Conservation (phyloP, 192 early-diverging fungal species). For the Coemansia sp. region DNA sequence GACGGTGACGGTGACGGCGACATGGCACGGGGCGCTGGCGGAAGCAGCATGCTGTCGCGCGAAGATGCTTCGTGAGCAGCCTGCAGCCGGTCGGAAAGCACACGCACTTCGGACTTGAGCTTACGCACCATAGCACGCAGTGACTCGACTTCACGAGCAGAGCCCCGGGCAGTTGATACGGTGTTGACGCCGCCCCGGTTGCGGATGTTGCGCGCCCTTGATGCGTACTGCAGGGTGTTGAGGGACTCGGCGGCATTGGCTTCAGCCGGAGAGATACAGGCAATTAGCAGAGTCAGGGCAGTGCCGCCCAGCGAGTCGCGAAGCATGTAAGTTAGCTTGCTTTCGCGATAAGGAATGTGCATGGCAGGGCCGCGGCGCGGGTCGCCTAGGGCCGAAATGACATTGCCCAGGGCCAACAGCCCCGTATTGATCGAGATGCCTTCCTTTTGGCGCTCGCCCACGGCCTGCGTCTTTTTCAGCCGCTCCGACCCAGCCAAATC, state of each 20-base stretch:
- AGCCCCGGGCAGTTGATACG: conserved; percentile 57
- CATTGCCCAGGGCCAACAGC: conserved; percentile 92
- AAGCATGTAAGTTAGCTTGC: conserved; percentile 92
- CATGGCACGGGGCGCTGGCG: not conserved
- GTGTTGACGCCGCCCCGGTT: conserved; percentile 79
- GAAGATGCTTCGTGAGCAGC: conserved; percentile 1
- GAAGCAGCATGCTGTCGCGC: conserved; percentile 7
- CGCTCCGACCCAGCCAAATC: conserved; percentile 97
- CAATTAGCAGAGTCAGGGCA: conserved; percentile 91
- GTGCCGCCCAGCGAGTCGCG: conserved; percentile 96
- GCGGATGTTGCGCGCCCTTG: conserved; percentile 92
- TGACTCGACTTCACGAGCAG: conserved; percentile 64
- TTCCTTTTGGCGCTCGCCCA: conserved; percentile 90
- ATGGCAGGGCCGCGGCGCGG: conserved; percentile 51
- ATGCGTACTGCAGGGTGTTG: conserved; percentile 95
- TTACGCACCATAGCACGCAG: conserved; percentile 63
- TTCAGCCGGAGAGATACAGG: conserved; percentile 88
- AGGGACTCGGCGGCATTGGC: conserved; percentile 84
- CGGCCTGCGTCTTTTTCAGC: conserved; percentile 89
- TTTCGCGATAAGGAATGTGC: conserved; percentile 96
- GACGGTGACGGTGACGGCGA: conserved; percentile 5
- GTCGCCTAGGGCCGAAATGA: conserved; percentile 95
- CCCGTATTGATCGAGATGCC: conserved; percentile 98
- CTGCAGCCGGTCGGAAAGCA: conserved; percentile 27
- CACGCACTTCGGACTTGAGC: conserved; percentile 58